Base-by-base conservation (phyloP, 768 basidiomycete genomes). In the Lactifluus echinatus region DNA sequence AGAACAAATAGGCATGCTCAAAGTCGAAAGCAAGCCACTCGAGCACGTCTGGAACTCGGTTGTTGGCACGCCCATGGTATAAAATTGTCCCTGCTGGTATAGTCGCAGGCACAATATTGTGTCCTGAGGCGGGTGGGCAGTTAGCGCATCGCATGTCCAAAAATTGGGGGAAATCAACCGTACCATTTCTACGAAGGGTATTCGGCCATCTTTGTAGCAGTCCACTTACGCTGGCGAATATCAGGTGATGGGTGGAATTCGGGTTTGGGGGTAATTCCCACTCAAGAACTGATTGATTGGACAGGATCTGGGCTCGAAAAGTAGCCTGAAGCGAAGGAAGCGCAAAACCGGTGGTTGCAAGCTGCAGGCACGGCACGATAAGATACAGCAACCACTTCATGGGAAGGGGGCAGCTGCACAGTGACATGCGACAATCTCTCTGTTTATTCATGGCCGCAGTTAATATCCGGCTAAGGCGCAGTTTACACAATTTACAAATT, bases 171-270 rank as follows among this genome's bases (percentile, higher is more conserved):
- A 45, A 23, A 28, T 21, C 17, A 4, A 24, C 24, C 59, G 36
- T 40, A 56, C 61, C 61, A 56, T 62, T 62, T 50, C 54, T 60
- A 31, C 45, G 54, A 26, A 69, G 65, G 1, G 70, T 72, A 53
- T 74, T 74, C 2, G 73, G 66, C 72, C 72, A 75, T 24, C 69
- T 67, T 45, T 75, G 74, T 12, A 75, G 66, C 5, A 73, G 57
- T 4, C 70, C 66, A 42, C 63, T 62, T 10, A 73, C 64, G 2
- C 69, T 67, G 36, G 71, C 68, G 47, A 75, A 75, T 12, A 74
- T 62, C 11, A 74, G 61, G 50, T 72, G 65, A 17, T 64, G 57
- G 3, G 73, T 72, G 17, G 63, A 61, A 48, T 72, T 67, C 8
- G 63, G 56, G 31, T 61, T 56, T 1, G 71, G 71, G 1, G 48